Conservation (phyloP, 805 yeast genomes). For the Barnettozyma sp. region DNA sequence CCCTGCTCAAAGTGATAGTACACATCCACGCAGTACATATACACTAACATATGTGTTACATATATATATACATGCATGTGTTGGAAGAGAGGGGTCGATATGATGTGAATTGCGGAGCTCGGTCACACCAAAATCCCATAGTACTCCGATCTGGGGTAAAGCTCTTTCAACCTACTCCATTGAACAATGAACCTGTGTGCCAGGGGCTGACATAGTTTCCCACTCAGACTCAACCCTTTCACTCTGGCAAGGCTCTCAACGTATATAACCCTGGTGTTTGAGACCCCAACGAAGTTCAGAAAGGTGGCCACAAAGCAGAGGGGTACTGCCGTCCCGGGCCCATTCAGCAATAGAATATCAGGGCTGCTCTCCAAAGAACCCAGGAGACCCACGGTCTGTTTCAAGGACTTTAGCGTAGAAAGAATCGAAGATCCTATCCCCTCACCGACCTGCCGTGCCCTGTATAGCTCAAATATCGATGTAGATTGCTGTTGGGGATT, state of each 20-base stretch:
- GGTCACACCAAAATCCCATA: slow-evolving; percentile 66
- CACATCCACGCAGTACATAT: too few relatives aligned
- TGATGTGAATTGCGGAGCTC: not conserved
- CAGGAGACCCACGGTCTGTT: slow-evolving; percentile 9
- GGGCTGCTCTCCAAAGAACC: slow-evolving; percentile 22
- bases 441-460: slow-evolving; percentile 63
- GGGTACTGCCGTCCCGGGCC: slow-evolving; percentile 80
- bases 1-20: too few relatives aligned
- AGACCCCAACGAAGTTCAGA: slow-evolving; percentile 40
- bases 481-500: too few relatives aligned
- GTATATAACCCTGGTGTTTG: slow-evolving; percentile 58
- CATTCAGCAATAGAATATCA: slow-evolving; percentile 52
- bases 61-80: too few relatives aligned
- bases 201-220: slow-evolving; percentile 61
- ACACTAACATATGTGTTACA: too few relatives aligned
- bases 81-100: too few relatives aligned
- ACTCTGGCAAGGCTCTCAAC: slow-evolving; percentile 88
- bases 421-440: slow-evolving; percentile 37
- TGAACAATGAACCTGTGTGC: slow-evolving; percentile 81
- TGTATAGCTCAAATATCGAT: slow-evolving; percentile 31
- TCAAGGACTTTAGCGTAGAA: slow-evolving; percentile 30
- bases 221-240: slow-evolving; percentile 65
- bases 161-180: slow-evolving; percentile 59
- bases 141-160: slow-evolving; percentile 59
- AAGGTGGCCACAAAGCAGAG: slow-evolving; percentile 51